phyloP scores from a whole-genome alignment of 2,329 filamentous ascomycete genomes.

The Neopestalotiopsis rosae region DNA sequence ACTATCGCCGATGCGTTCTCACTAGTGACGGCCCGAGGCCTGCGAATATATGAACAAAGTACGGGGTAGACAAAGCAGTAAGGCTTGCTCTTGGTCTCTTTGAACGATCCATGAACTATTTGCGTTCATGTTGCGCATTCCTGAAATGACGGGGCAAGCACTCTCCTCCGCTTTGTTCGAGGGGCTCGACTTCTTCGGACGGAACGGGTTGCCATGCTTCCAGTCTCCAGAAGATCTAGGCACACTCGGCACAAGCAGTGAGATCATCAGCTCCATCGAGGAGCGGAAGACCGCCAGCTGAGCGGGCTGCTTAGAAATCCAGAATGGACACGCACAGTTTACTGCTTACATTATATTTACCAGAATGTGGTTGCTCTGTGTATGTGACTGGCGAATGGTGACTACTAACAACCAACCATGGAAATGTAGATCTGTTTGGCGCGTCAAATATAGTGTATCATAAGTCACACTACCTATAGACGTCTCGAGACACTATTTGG shows the following conservation, averaged over 20 bases:
- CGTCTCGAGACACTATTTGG: too few species aligned
- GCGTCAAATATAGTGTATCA: too few species aligned
- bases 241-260: neutral
- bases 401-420: too few species aligned
- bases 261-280: neutral
- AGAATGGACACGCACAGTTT: neutral
- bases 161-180: neutral
- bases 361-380: neutral
- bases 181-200: neutral
- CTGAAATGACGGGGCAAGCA: neutral
- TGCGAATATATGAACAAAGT: neutral
- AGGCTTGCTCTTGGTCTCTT: neutral
- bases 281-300: neutral
- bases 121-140: neutral
- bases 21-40: slow-evolving; percentile 9
- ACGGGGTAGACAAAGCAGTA: neutral
- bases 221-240: neutral
- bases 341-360: neutral
- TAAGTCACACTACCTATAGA: too few species aligned
- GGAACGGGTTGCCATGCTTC: neutral
- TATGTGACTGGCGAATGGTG: too few species aligned
- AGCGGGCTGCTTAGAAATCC: slow-evolving; percentile 11
- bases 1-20: neutral
- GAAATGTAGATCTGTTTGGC: too few species aligned
- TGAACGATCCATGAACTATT: too few species aligned